phyloP scores from a whole-genome alignment of 345 rosid genomes.

The Gossypium australe region DNA sequence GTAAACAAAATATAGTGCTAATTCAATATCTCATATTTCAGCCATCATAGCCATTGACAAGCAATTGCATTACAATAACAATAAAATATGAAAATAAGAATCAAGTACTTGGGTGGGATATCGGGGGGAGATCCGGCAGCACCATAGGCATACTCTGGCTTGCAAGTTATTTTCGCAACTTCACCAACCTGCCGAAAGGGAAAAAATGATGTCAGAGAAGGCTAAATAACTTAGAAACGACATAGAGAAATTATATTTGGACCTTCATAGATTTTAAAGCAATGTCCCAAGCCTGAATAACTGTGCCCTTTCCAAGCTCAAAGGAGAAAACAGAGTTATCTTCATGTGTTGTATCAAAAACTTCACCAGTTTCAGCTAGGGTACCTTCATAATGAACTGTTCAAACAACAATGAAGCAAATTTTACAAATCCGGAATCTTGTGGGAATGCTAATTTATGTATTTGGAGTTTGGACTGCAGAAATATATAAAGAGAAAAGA shows the following conservation, averaged over 20 bases:
- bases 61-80: background rate
- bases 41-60: background rate
- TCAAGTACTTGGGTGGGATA: slow-evolving; percentile 72
- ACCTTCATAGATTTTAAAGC: slow-evolving; percentile 91
- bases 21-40: background rate
- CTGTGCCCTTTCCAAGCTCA: slow-evolving; percentile 79
- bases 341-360: slow-evolving; percentile 80
- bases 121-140: slow-evolving; percentile 85
- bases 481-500: background rate
- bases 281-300: slow-evolving; percentile 84
- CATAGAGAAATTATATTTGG: background rate
- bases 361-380: slow-evolving; percentile 76
- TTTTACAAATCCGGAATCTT: background rate
- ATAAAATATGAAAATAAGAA: background rate
- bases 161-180: slow-evolving; percentile 86
- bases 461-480: background rate
- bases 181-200: slow-evolving; percentile 70
- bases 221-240: background rate
- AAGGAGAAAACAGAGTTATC: slow-evolving; percentile 86
- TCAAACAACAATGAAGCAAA: slow-evolving; percentile 13
- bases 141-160: slow-evolving; percentile 93
- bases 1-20: background rate
- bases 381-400: slow-evolving; percentile 87
- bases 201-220: background rate
- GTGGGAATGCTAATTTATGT: background rate